phyloP scores from a whole-genome alignment of 805 yeast species.

The Yamadazyma phyllophila region DNA sequence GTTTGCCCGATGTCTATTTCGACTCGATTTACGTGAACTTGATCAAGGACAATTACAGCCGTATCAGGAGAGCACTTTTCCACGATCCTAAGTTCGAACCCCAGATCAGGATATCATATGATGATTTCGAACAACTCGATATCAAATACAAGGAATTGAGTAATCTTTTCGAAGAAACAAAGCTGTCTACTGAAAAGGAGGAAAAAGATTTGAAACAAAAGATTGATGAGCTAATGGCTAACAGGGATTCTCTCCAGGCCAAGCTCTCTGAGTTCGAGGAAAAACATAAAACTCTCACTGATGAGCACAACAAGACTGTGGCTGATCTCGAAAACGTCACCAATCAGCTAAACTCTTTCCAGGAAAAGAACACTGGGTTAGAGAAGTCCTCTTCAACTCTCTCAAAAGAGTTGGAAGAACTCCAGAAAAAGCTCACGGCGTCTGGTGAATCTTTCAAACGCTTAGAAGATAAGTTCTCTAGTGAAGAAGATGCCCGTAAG shows the following conservation, averaged over 20 bases:
- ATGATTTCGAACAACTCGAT: constrained; percentile 49
- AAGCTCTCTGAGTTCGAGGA: constrained; percentile 20
- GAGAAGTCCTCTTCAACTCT: constrained; percentile 27
- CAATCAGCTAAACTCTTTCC: constrained; percentile 21
- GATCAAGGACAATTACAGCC: constrained; percentile 62
- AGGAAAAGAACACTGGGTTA: constrained; percentile 30
- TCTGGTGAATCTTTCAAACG: constrained; percentile 26
- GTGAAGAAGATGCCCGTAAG: constrained; percentile 43
- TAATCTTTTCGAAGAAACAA: constrained; percentile 22
- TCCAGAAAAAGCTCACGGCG: constrained; percentile 23
- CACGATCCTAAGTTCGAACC: constrained; percentile 79
- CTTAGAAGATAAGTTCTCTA: constrained; percentile 30
- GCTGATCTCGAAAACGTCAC: constrained; percentile 10
- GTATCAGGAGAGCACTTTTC: constrained; percentile 69
- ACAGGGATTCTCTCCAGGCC: constrained; percentile 13
- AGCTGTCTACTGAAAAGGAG: constrained; percentile 15
- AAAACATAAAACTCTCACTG: constrained; percentile 19
- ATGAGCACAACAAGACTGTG: constrained; percentile 20
- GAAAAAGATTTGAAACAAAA: constrained; percentile 20
- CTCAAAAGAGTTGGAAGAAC: constrained; percentile 30
- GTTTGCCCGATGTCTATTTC: constrained; percentile 82
- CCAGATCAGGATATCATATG: constrained; percentile 60
- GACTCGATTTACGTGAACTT: constrained; percentile 60
- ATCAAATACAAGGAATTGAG: constrained; percentile 28
- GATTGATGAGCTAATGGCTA: constrained; percentile 15